Base-by-base conservation (phyloP, 345 rosid species). In the Brassica nigra region DNA sequence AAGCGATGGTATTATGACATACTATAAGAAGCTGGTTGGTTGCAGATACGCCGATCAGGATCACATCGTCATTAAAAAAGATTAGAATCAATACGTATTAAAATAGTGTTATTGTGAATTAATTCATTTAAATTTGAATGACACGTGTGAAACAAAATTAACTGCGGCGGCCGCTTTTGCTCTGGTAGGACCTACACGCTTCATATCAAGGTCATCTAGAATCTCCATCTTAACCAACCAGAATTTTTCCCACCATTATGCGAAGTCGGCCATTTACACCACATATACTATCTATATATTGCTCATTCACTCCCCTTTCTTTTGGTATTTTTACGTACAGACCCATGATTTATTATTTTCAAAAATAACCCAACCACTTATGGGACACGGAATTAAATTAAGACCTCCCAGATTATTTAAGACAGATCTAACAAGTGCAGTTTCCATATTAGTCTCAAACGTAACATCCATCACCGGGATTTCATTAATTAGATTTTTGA, bases 131-230 rank as follows among this genome's bases (percentile, higher is more conserved):
- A 52, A 2, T 5, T 9, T 11, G 57, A 16, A 29, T 8, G 23
- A 69, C 90, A 86, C 89, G 87, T 87, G 92, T 90, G 86, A 90
- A 86, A 73, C 74, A 74, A 76, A 71, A 65, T 76, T 57, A 66
- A 62, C 70, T 71, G 74, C 42, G 81, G 86, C 86, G 88, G 91
- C 91, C 80, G 94, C 92, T 85, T 85, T 83, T 84, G 68, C 58
- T 20, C 0, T 5, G 23, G 67, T 70, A 75, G 89, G 89, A 28
- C 82, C 97, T 85, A 68, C 76, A 29, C 68, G 73, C n/a, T 81
- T 80, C 73, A 74, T 1, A 62, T 4, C 55, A 58, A 70, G 76
- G 81, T 79, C 85, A 81, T 84, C 83, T 80, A 81, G 88, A 86
- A 77, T 85, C 88, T 79, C 62, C 18, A 75, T 55, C 73, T 27